Conservation (phyloP, 192 early-diverging fungal genomes). For the Rhizophagus sp. region DNA sequence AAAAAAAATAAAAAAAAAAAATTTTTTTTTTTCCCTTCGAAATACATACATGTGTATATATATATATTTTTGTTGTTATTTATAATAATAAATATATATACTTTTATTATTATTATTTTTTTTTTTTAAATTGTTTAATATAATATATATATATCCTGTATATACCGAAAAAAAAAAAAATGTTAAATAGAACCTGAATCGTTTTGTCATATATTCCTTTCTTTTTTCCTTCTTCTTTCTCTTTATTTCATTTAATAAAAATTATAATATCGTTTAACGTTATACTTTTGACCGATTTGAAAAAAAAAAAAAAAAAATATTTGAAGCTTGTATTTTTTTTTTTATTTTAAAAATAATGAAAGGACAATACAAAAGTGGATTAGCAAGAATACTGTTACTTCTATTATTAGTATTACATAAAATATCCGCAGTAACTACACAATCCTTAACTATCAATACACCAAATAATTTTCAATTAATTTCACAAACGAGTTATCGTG, state of each 20-base stretch:
- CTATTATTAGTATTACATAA: not conserved
- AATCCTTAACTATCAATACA: not conserved
- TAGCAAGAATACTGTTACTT: not conserved
- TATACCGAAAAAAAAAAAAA: not conserved
- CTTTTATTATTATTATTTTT: too few relatives aligned
- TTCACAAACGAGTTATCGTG: not conserved
- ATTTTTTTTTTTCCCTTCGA: too few relatives aligned
- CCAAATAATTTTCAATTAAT: not conserved
- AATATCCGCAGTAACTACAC: not conserved
- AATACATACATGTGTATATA: too few relatives aligned
- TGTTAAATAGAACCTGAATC: not conserved
- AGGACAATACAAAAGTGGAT: not conserved
- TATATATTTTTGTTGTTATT: too few relatives aligned
- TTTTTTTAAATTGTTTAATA: too few relatives aligned
- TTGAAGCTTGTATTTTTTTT: too few relatives aligned
- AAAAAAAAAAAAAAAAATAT: too few relatives aligned
- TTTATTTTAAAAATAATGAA: not conserved
- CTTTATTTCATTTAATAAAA: not conserved
- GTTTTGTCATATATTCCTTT: not conserved
- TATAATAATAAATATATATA: too few relatives aligned
- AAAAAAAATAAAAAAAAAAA: too few relatives aligned
- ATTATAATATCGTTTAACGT: not conserved
- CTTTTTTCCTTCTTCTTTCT: not conserved
- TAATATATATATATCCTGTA: too few relatives aligned
- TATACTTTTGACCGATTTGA: too few relatives aligned